Evolutionary conservation across 163 green algal genomes (phyloP), one percentile per base, ranked within the genome.

Genomic region (Coccomyxa subellipsoidea): DNA sequence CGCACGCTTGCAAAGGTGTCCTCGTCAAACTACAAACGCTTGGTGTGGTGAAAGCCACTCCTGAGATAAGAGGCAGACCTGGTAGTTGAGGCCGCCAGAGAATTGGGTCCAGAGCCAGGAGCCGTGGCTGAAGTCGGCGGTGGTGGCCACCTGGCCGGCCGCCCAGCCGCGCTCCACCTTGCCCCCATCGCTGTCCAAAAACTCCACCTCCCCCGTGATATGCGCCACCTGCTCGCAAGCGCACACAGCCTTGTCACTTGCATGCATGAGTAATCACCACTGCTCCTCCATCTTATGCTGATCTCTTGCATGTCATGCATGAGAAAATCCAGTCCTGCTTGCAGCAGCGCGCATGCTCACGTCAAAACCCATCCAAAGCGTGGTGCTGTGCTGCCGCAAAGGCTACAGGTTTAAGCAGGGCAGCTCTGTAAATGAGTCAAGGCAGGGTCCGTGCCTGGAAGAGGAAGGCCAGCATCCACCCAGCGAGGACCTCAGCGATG

Each of bases 31-130:
- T n/a, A n/a, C n/a, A n/a, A n/a, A n/a, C n/a, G n/a, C n/a, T n/a
- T n/a, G n/a, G n/a, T n/a, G n/a, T n/a, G n/a, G n/a, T n/a, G n/a
- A n/a, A n/a, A n/a, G n/a, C n/a, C n/a, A n/a, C n/a, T n/a, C n/a
- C n/a, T n/a, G 47, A 6, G 47, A 59, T 18, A 7, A 59, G 47
- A 18, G 47, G 47, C 40, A 27, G 12, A 90, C 88, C 87, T 95
- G 91, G 83, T 94, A 93, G 81, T 93, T 95, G 37, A 95, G 87
- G 38, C 92, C 92, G 29, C 92, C 92, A 5, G 84, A 92, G 80
- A 94, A 84, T 80, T 94, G 89, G 9, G 84, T 93, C 91, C 91
- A 94, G 73, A 95, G 92, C 77, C 83, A 91, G 32, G 87, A 93
- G 35, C 85, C 88, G 77, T 91, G 92, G 36, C 80, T 81, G 83